These are phyloP conservation scores for Trichosanthes truncata DNA, from an alignment of 306 rosid species.

Conservation along the genomic window DNA sequence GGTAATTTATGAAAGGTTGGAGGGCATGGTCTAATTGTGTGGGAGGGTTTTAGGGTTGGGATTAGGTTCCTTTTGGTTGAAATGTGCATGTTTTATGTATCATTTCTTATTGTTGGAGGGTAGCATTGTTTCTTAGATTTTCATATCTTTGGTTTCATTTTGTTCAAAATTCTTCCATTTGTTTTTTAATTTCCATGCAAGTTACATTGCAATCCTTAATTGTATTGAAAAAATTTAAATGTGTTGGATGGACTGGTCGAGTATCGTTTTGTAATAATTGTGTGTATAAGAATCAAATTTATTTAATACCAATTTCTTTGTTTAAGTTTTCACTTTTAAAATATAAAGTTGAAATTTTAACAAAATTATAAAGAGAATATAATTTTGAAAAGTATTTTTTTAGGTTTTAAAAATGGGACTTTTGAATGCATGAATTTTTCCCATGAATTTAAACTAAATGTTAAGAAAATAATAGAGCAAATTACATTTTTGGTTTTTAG, in stretches of 20 bases:
- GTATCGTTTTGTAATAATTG: neutral
- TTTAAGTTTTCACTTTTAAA: too few species aligned
- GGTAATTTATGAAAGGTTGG: slow-evolving; percentile 11
- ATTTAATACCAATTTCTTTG: too few species aligned
- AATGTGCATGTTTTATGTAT: neutral
- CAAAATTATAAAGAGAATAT: too few species aligned
- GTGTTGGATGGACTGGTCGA: neutral
- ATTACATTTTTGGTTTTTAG: too few species aligned
- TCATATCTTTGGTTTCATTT: neutral
- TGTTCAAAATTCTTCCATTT: neutral
- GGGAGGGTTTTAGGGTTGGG: slow-evolving; percentile 1
- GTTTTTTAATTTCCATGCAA: neutral
- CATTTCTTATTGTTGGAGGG: slow-evolving; percentile 1
- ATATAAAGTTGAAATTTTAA: too few species aligned
- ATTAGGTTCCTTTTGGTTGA: slow-evolving; percentile 3
- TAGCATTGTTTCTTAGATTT: slow-evolving; percentile 1
- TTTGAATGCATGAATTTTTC: neutral
- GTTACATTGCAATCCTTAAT: neutral
- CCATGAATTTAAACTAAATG: neutral
- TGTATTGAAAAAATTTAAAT: neutral
- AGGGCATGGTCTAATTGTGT: neutral
- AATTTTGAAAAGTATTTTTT: too few species aligned
- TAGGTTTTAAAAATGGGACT: too few species aligned
- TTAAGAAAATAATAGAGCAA: neutral
- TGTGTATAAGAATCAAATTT: neutral